A percentile compares a stretch with the other conserved stretches of the same genome.
Evolutionary conservation across 106 monocot species (phyloP).

Genomic region (Dendrobium catenatum): DNA sequence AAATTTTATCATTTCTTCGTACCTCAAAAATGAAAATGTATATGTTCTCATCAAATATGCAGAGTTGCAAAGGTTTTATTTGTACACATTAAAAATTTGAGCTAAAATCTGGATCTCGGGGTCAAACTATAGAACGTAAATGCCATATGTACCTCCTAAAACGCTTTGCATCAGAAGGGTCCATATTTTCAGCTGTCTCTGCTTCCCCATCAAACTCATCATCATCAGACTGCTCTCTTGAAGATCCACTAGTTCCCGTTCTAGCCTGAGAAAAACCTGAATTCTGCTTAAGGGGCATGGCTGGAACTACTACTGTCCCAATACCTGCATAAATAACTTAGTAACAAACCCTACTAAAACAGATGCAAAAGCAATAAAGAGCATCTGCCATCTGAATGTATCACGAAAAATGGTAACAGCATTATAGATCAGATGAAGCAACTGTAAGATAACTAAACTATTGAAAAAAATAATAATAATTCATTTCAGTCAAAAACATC

Average conservation of each 20-base stretch:
- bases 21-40: background rate
- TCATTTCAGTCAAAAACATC: too few relatives aligned
- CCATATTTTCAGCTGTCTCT: conserved; percentile 60
- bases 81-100: background rate
- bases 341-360: too few relatives aligned
- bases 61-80: background rate
- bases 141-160: conserved; percentile 52
- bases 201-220: conserved; percentile 61
- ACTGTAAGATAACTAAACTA: too few relatives aligned
- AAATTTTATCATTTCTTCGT: background rate
- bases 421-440: too few relatives aligned
- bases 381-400: background rate
- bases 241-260: conserved; percentile 61
- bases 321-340: conserved; percentile 21
- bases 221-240: conserved; percentile 81
- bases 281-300: conserved; percentile 31
- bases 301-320: conserved; percentile 23
- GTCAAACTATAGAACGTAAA: background rate
- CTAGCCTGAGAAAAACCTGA: conserved; percentile 16
- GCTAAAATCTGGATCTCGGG: background rate
- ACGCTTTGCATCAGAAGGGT: conserved; percentile 61
- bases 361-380: background rate
- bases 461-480: too few relatives aligned
- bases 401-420: background rate
- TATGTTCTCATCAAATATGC: background rate